Base-by-base conservation (phyloP, 169 alveolate species). In the Plasmodium blacklocki region DNA sequence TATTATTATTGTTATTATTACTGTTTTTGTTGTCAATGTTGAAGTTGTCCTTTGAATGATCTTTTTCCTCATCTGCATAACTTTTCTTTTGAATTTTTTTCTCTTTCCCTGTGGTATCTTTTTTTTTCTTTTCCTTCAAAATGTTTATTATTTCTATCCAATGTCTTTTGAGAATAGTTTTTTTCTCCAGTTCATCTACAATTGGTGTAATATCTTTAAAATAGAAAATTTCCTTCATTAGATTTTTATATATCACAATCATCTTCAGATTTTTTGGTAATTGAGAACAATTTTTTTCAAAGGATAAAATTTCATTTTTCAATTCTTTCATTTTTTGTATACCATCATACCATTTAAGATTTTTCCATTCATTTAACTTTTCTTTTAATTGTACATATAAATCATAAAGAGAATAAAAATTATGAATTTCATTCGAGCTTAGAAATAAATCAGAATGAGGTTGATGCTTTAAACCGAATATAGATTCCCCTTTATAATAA, bases 401-500 rank as follows among this genome's bases (percentile, higher is more conserved):
- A 73, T 95, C 98, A 92, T 98, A 98, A 19, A 98, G 95, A 89
- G 97, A 97, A 73, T 97, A 96, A 80, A 97, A 94, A 78, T 96
- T 95, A 78, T 97, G 97, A 54, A 98, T 92, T 93, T 97, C 99
- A 68, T 95, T 96, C 71, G 97, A 94, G 73, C 98, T 97, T 86
- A 97, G 96, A 88, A 97, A 98, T 63, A 98, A 95, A 49, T 97
- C 98, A n/a, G 98, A 98, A 88, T 97, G 98, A 26, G 93, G 75
- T 90, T 97, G 97, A 89, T 97, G 98, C 6, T 98, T 97, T 14
- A 98, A 95, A 45, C 99, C 98, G 91, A 98, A 98, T 26, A 98
- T 94, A 67, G 97, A 97, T 93, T 98, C 96, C 73, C 99, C 98
- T 73, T 97, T 95, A 88, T 91, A 89, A 95, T 97, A 95, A 73